Evolutionary conservation across 208 protist species (phyloP).

Genomic region (Leptomonas pyrrhocoris): DNA sequence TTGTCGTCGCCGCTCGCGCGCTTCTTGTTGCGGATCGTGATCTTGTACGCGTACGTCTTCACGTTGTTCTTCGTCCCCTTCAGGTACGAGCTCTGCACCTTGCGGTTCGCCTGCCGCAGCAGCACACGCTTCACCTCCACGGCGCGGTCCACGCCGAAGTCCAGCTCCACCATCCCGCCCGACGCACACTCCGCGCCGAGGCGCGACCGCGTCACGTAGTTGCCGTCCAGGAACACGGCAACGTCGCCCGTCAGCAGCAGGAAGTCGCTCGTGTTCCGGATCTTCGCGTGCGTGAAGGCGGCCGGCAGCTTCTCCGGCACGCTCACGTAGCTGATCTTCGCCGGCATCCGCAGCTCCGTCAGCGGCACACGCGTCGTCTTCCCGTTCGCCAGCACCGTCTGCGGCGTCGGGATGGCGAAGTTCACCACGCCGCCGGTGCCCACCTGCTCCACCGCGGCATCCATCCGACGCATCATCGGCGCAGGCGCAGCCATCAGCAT

Average conservation of each 20-base stretch:
- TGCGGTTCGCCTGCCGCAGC: conserved; percentile 33
- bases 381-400: conserved; percentile 32
- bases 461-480: conserved; percentile 15
- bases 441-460: conserved; percentile 18
- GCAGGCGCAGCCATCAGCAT: conserved; percentile 9
- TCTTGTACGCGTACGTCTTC: conserved; percentile 29
- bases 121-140: conserved; percentile 36
- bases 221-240: conserved; percentile 33
- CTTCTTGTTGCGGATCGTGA: conserved; percentile 34
- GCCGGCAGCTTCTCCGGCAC: conserved; percentile 26
- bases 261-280: conserved; percentile 29
- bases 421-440: conserved; percentile 28
- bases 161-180: conserved; percentile 20
- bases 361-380: conserved; percentile 30
- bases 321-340: conserved; percentile 27
- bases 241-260: conserved; percentile 25
- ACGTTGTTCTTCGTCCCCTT: conserved; percentile 24
- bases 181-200: conserved; percentile 23
- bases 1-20: conserved; percentile 9
- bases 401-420: conserved; percentile 23
- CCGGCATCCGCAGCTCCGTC: conserved; percentile 28
- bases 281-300: conserved; percentile 27
- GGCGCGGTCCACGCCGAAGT: conserved; percentile 28
- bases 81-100: conserved; percentile 23
- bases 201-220: conserved; percentile 26